A percentile compares a stretch with the other conserved stretches of the same genome.
Conservation (phyloP, 768 basidiomycete genomes). For the Suillus spraguei region DNA sequence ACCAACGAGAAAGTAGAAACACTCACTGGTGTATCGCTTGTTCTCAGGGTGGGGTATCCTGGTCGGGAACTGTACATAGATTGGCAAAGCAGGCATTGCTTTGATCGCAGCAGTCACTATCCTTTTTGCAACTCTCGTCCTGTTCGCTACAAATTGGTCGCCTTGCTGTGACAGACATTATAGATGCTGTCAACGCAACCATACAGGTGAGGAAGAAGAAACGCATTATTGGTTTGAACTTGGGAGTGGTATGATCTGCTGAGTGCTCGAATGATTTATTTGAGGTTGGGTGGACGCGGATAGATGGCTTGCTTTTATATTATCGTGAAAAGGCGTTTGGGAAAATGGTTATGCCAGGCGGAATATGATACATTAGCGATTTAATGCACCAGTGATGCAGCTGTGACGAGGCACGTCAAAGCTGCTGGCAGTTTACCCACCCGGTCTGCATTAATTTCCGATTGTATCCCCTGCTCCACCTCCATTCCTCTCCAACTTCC, state of each 20-base stretch:
- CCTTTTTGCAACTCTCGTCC: not conserved
- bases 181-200: not conserved
- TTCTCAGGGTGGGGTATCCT: too few relatives aligned
- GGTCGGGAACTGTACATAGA: not conserved
- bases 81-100: not conserved
- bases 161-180: not conserved
- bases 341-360: not conserved
- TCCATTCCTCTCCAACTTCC: too few relatives aligned
- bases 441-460: too few relatives aligned
- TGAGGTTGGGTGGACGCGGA: not conserved
- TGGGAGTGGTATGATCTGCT: not conserved
- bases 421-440: too few relatives aligned
- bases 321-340: not conserved
- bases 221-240: not conserved
- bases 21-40: not conserved
- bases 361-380: not conserved
- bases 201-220: not conserved
- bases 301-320: not conserved
- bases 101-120: not conserved
- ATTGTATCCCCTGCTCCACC: too few relatives aligned
- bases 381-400: too few relatives aligned
- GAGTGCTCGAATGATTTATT: not conserved
- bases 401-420: too few relatives aligned
- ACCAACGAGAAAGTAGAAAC: not conserved
- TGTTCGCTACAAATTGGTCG: not conserved